Evolutionary conservation across 2,329 filamentous ascomycete species (phyloP).

Genomic region (Talaromyces sp.): DNA sequence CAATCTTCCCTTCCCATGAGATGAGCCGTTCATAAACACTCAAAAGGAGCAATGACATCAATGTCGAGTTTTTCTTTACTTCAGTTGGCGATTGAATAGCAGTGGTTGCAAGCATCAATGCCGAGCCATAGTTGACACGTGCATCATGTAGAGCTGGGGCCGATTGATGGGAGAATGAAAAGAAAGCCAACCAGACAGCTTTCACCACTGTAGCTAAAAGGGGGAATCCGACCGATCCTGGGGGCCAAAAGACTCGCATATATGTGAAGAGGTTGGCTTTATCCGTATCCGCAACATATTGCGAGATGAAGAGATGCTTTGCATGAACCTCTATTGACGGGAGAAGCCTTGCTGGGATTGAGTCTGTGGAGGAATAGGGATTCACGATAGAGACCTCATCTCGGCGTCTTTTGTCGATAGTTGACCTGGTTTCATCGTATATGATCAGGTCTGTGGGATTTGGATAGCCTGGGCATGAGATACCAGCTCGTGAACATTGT

Average conservation of each 20-base stretch:
- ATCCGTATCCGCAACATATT: slow-evolving; percentile 11
- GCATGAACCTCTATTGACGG: slow-evolving; percentile 9
- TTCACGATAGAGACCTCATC: not conserved
- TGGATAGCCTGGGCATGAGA: slow-evolving; percentile 12
- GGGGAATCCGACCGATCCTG: not conserved
- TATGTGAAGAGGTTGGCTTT: slow-evolving; percentile 12
- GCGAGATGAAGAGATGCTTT: slow-evolving; percentile 12
- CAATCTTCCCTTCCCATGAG: not conserved
- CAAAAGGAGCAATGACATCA: slow-evolving; percentile 13
- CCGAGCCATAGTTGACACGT: slow-evolving; percentile 14
- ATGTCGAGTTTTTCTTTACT: slow-evolving; percentile 9
- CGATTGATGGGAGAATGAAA: slow-evolving; percentile 15
- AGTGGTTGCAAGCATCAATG: slow-evolving; percentile 11
- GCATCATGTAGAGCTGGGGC: slow-evolving; percentile 11
- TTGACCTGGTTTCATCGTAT: slow-evolving; percentile 12
- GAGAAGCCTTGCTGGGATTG: slow-evolving; percentile 7
- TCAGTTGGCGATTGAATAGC: slow-evolving; percentile 12
- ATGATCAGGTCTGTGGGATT: slow-evolving; percentile 10
- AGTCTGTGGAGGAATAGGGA: not conserved
- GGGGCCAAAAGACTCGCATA: slow-evolving; percentile 14
- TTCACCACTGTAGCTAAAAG: slow-evolving; percentile 7
- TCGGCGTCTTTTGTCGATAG: slow-evolving; percentile 4
- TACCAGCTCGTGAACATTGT: slow-evolving; percentile 8
- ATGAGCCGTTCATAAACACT: slow-evolving; percentile 9
- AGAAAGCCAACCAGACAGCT: slow-evolving; percentile 13